phyloP scores from a whole-genome alignment of 495 filamentous ascomycete species.

The Eremomyces bilateralis region DNA sequence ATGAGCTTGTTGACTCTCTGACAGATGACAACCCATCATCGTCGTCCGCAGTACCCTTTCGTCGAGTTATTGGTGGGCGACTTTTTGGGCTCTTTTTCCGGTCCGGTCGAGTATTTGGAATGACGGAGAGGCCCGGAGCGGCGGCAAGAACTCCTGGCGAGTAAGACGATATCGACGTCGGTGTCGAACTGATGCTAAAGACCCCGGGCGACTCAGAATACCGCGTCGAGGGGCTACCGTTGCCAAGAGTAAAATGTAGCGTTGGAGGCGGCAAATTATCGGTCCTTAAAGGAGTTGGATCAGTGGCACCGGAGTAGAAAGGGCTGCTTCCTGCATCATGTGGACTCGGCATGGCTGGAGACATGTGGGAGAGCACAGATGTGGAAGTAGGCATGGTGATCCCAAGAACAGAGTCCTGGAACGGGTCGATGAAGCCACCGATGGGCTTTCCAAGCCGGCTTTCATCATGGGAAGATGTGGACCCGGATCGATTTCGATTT shows the following conservation, averaged over 20 bases:
- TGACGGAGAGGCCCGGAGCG: too few species aligned
- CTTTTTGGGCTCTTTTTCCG: conserved; percentile 43
- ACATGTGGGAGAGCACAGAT: too few species aligned
- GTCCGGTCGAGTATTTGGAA: conserved; percentile 30
- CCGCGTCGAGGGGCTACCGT: conserved; percentile 56
- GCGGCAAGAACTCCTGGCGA: conserved; percentile 61
- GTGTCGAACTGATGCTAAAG: conserved; percentile 81
- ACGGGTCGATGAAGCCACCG: conserved; percentile 9
- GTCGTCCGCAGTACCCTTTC: conserved; percentile 25
- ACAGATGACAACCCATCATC: conserved; percentile 34
- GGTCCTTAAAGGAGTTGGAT: conserved; percentile 1
- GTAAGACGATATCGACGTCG: conserved; percentile 90
- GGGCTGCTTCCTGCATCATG: too few species aligned
- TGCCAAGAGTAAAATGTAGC: conserved; percentile 14
- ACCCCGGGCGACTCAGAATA: conserved; percentile 82
- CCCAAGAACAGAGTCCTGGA: conserved; percentile 16
- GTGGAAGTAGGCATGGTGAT: conserved; percentile 20
- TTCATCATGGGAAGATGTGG: conserved; percentile 9
- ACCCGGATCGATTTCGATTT: conserved; percentile 6
- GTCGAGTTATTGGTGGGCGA: conserved; percentile 46
- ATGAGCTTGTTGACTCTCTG: conserved; percentile 30
- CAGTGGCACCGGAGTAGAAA: neutral
- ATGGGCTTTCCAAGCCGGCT: conserved; percentile 6
- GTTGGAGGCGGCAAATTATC: conserved; percentile 13
- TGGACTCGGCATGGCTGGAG: too few species aligned